Evolutionary conservation across 116 monocot genomes (phyloP), one percentile per base, ranked within the genome.

Genomic region (Phalaenopsis hybrid): DNA sequence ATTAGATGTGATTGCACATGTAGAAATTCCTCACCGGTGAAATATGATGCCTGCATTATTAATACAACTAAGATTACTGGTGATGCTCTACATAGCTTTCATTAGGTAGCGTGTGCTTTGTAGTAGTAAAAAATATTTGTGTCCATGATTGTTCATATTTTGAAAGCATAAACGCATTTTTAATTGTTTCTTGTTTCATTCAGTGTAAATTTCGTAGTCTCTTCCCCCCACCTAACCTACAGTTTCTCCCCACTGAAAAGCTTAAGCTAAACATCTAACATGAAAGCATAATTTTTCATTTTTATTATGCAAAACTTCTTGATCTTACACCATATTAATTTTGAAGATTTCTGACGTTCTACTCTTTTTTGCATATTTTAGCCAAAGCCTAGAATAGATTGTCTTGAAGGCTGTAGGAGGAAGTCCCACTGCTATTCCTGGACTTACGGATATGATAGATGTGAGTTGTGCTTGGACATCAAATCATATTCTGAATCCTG

Each of bases 341-440:
- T 41, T 73, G 67, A 11, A 4, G 43, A 73, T 73, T 3, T 13
- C 33, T 73, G 21, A 73, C 15, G 33, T 1, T 48, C n/a, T 57
- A 16, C 45, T 50, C 1, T 80, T 4, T n/a, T 46, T 52, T 89
- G 41, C 75, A 45, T 78, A 33, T 88, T 87, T 85, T 88, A 99
- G 99, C 99, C 99, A 78, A 89, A 99, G 72, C 95, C 95, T 74
- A 93, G 87, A 86, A 99, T 99, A 77, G 99, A 99, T 78, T 99
- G 87, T 82, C 37, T 79, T 99, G 85, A 99, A 95, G 85, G 99
- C 99, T 84, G 89, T 99, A 0, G 99, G 99, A 74, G 99, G 99
- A 90, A 99, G 99, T 72, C 76, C 95, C 78, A 92, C 95, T 77
- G 99, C 99, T 77, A 87, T 99, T 82, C 99, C 99, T 65, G 99